Percentiles rank a stretch among this genome's conserved stretches.
Evolutionary conservation across 305 asterid genomes (phyloP).

Genomic region (Fraxinus sp.): DNA sequence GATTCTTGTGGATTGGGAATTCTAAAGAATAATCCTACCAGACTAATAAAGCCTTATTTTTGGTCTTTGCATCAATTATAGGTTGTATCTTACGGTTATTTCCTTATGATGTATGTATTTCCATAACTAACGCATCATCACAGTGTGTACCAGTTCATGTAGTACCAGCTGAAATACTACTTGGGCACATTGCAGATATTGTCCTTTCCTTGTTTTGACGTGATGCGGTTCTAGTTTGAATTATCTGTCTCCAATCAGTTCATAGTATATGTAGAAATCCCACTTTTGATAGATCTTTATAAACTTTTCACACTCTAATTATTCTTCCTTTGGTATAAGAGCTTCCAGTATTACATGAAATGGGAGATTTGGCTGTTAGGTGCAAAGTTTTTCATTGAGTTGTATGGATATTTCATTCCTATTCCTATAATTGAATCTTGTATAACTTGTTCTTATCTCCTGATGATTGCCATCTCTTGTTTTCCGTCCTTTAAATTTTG

Average conservation of each 20-base stretch:
- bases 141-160: slow-evolving; percentile 2
- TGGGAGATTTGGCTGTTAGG: slow-evolving; percentile 13
- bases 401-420: slow-evolving; percentile 10
- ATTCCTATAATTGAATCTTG: slow-evolving; percentile 5
- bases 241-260: background rate
- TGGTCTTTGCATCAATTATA: background rate
- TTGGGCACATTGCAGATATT: background rate
- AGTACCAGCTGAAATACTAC: background rate
- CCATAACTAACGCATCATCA: background rate
- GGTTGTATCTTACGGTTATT: background rate
- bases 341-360: slow-evolving; percentile 9
- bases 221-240: background rate
- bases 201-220: background rate
- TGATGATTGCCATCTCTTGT: slow-evolving; percentile 5
- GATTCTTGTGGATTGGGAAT: background rate
- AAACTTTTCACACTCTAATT: slow-evolving; percentile 4
- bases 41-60: background rate
- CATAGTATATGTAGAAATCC: background rate
- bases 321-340: slow-evolving; percentile 10
- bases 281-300: slow-evolving; percentile 14
- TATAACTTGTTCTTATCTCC: slow-evolving; percentile 11
- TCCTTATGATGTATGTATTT: slow-evolving; percentile 10
- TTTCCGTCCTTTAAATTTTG: slow-evolving; percentile 12
- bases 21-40: slow-evolving; percentile 2
- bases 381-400: slow-evolving; percentile 9